These are phyloP conservation scores for Colletotrichum tanaceti DNA, from an alignment of 2,329 filamentous ascomycete species.

Conservation along the genomic window DNA sequence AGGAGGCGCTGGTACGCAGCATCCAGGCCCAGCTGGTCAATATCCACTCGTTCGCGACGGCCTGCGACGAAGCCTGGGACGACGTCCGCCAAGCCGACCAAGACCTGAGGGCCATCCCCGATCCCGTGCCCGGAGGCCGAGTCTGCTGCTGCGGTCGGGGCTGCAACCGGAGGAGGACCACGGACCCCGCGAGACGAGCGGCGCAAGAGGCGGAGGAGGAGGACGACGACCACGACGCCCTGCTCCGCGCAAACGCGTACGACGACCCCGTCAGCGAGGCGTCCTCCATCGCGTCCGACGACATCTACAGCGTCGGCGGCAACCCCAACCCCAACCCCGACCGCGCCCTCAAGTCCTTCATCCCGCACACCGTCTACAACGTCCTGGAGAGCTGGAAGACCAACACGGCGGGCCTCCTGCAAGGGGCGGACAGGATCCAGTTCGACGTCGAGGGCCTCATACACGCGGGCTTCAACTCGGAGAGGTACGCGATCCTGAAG, in stretches of 20 bases:
- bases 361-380: neutral
- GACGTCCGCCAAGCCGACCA: neutral
- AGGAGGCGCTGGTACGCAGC: neutral
- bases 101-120: neutral
- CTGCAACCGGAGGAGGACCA: neutral
- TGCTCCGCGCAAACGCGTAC: neutral
- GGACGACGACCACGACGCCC: neutral
- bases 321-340: neutral
- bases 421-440: neutral
- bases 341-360: neutral
- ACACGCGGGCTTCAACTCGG: neutral
- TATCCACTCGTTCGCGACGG: neutral
- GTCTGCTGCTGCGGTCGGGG: neutral
- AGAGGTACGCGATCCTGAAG: neutral
- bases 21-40: neutral
- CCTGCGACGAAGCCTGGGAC: neutral
- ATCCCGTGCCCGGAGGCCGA: neutral
- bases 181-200: neutral
- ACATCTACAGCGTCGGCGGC: neutral
- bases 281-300: neutral
- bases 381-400: neutral
- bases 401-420: neutral
- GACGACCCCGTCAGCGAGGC: neutral
- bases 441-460: conserved; percentile 14
- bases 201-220: neutral